Evolutionary conservation across 805 yeast species (phyloP), one percentile per base, ranked within the genome.

Genomic region (Lipomyces sp.): DNA sequence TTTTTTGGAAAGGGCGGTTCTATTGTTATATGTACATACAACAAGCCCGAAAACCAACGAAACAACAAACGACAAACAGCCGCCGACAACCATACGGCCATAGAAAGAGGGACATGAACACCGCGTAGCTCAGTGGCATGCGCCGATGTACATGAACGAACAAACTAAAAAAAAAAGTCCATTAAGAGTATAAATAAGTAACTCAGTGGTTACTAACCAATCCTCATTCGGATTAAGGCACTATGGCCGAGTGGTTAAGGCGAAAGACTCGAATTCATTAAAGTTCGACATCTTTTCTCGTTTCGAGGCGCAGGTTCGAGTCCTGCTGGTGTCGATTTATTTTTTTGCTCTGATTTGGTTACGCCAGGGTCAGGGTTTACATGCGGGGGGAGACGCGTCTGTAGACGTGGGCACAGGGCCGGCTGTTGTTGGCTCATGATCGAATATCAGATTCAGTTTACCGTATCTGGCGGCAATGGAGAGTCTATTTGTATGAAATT

Each of bases 241-340:
- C 70, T 72, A 67, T 70, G 73, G 72, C 73, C 73, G 73, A 70
- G 73, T 70, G 73, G 73, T 70, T 70, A 70, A 70, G 73, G 73
- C 73, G 73, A 71, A 69, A 70, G 73, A 70, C 73, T 70, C 73
- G 73, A 70, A 70, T 70, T 56, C 42, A 15, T 8, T 58, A 18
- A 29, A 42, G 50, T 65, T 39, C 57, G 70, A 37, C 51, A 70
- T 69, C 73, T 70, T 70, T 70, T 70, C 73, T 70, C 73, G 72
- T 70, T 64, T 65, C 72, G 73, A 70, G 73, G 72, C 73, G 73
- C 73, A 70, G 73, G 73, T 70, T 70, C 73, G 72, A 70, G 70
- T 70, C 73, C 73, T 70, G 73, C 73, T 67, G 73, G 71, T 70
- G 73, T 70, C 73, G 73, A 2, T 18, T 15, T 55, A 42, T 60